phyloP scores from a whole-genome alignment of 306 rosid species.

The Rubus parviflorus region DNA sequence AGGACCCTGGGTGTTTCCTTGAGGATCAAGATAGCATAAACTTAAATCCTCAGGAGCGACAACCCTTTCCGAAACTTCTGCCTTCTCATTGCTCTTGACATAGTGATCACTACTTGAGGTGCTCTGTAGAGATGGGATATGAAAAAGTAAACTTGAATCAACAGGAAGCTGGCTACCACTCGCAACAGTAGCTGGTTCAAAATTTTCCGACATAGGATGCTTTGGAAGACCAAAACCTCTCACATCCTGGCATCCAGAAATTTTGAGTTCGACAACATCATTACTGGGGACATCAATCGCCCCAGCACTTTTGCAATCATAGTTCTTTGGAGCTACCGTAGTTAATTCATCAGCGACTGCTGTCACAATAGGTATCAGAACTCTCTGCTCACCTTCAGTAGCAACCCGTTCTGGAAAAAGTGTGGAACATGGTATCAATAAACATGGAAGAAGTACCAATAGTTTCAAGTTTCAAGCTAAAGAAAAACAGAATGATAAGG shows the following conservation, averaged over 20 bases:
- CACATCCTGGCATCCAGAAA: constrained; percentile 30
- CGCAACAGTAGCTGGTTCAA: constrained; percentile 33
- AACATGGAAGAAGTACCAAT: constrained; percentile 14
- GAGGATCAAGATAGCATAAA: constrained; percentile 72
- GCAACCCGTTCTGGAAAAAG: constrained; percentile 38
- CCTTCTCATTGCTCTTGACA: constrained; percentile 40
- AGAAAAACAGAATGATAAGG: neutral
- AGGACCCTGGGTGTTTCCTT: constrained; percentile 66
- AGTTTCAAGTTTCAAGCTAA: constrained; percentile 6
- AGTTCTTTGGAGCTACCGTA: constrained; percentile 9
- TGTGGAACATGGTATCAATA: neutral
- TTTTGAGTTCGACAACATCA: constrained; percentile 31
- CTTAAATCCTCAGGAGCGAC: constrained; percentile 54
- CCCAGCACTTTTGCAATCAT: constrained; percentile 10
- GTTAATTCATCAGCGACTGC: constrained; percentile 28
- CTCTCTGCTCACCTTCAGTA: constrained; percentile 33
- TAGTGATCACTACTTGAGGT: constrained; percentile 33
- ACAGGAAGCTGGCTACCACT: constrained; percentile 34
- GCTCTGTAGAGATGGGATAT: constrained; percentile 38
- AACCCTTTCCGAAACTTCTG: constrained; percentile 33
- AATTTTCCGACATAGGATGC: constrained; percentile 35
- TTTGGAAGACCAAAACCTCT: constrained; percentile 28
- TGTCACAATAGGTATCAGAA: constrained; percentile 16
- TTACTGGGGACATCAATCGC: constrained; percentile 29
- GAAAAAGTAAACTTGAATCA: constrained; percentile 42